Evolutionary conservation across 805 yeast species (phyloP).

Genomic region (Candida corydali): DNA sequence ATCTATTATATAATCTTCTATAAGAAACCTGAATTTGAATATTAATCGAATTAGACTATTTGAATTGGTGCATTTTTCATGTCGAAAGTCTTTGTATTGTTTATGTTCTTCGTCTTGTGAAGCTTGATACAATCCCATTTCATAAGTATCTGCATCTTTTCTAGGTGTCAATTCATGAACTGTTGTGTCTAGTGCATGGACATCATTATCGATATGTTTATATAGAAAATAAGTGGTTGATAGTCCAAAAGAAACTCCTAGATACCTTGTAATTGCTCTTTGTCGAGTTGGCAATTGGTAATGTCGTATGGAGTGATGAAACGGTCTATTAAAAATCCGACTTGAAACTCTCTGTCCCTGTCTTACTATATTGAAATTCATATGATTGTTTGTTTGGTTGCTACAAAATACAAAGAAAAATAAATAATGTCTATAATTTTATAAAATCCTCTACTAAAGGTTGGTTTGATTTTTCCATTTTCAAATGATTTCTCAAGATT

Average conservation of each 20-base stretch:
- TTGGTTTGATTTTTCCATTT: slow-evolving; percentile 4
- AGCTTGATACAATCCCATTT: slow-evolving; percentile 57
- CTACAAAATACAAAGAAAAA: slow-evolving; percentile 1
- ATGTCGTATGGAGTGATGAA: slow-evolving; percentile 1
- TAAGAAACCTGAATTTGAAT: slow-evolving; percentile 37
- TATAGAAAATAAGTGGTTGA: slow-evolving; percentile 1
- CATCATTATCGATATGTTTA: slow-evolving; percentile 19
- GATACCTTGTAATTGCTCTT: not conserved
- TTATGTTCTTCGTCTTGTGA: slow-evolving; percentile 53
- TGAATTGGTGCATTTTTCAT: slow-evolving; percentile 16
- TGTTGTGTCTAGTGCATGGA: slow-evolving; percentile 25
- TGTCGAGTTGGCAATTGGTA: not conserved
- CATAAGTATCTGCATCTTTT: slow-evolving; percentile 58
- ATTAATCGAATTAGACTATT: slow-evolving; percentile 24
- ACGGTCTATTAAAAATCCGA: not conserved
- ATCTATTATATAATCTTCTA: slow-evolving; percentile 57
- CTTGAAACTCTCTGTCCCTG: not conserved
- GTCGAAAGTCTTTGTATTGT: slow-evolving; percentile 32
- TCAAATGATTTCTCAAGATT: slow-evolving; percentile 27
- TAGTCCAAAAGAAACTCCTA: slow-evolving; percentile 7
- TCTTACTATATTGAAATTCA: not conserved
- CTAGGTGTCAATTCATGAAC: slow-evolving; percentile 44
- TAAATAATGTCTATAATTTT: not conserved
- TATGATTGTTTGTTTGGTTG: not conserved
- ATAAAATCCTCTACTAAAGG: not conserved